Conservation (phyloP, 75 land plant genomes). For the Azolla pinnata region DNA sequence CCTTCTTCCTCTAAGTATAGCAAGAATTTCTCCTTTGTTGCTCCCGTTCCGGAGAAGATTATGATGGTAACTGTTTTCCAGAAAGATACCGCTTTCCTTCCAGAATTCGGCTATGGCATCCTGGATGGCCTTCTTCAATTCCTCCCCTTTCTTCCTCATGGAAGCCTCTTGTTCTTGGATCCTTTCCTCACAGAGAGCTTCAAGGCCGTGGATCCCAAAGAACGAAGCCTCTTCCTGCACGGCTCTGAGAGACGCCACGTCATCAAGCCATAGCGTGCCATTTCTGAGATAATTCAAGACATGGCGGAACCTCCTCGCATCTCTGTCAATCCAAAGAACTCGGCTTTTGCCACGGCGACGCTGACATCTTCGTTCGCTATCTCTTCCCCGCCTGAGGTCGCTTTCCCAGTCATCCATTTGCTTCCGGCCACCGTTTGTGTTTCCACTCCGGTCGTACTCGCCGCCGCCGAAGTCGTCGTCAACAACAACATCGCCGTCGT, state of each 20-base stretch:
- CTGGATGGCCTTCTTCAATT: conserved; percentile 7
- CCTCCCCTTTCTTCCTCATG: conserved; percentile 3
- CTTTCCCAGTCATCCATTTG: too few species aligned
- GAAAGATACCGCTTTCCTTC: neutral
- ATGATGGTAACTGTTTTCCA: neutral
- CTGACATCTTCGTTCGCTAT: too few species aligned
- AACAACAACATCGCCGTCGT: neutral
- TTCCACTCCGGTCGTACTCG: neutral
- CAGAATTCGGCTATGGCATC: conserved; percentile 9
- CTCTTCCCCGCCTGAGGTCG: too few species aligned
- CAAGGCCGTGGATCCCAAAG: conserved; percentile 16
- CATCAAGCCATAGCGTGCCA: conserved; percentile 31
- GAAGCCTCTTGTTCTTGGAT: conserved; percentile 14
- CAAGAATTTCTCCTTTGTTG: conserved; percentile 16
- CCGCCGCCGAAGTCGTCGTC: neutral
- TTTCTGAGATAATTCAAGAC: conserved; percentile 30
- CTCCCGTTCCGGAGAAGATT: neutral
- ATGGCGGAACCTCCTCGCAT: conserved; percentile 18
- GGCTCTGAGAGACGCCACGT: conserved; percentile 14
- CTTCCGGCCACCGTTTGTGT: neutral
- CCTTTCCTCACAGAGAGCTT: conserved; percentile 22
- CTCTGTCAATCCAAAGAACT: conserved; percentile 23
- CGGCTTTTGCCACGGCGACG: too few species aligned
- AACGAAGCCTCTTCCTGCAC: conserved; percentile 28
- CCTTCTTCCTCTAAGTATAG: conserved; percentile 17